Conservation (phyloP, 495 filamentous ascomycete species). For the Cairneyella variabilis region DNA sequence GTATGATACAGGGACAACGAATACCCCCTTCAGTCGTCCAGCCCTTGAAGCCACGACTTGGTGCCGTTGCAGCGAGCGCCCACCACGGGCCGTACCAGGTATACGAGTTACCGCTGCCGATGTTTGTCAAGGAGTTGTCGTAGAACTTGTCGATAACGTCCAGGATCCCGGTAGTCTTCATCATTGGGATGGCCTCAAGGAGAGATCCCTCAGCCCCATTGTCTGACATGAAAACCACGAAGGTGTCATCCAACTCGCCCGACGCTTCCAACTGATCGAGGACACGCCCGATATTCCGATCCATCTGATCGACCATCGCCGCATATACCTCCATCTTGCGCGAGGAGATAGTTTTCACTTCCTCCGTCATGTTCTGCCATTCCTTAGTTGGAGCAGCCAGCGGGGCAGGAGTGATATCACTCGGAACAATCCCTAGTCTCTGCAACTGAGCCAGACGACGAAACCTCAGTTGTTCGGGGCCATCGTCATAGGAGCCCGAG, state of each 20-base stretch:
- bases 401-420: conserved; percentile 47
- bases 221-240: conserved; percentile 61
- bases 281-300: conserved; percentile 58
- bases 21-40: conserved; percentile 62
- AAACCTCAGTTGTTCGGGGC: not conserved
- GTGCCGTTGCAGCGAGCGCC: conserved; percentile 62
- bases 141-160: conserved; percentile 58
- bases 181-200: conserved; percentile 56
- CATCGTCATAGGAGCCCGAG: not conserved
- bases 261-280: conserved; percentile 51
- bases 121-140: conserved; percentile 58
- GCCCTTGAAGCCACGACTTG: conserved; percentile 56
- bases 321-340: conserved; percentile 59
- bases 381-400: conserved; percentile 24
- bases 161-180: conserved; percentile 41
- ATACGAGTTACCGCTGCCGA: conserved; percentile 57
- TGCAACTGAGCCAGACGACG: not conserved
- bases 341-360: conserved; percentile 48
- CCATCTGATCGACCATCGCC: conserved; percentile 62
- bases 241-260: conserved; percentile 60
- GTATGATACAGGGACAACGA: conserved; percentile 53
- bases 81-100: conserved; percentile 64
- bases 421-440: not conserved
- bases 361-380: conserved; percentile 47
- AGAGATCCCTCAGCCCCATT: conserved; percentile 62